Conservation (phyloP, 768 basidiomycete species). For the Phanerodontia chrysosporium region DNA sequence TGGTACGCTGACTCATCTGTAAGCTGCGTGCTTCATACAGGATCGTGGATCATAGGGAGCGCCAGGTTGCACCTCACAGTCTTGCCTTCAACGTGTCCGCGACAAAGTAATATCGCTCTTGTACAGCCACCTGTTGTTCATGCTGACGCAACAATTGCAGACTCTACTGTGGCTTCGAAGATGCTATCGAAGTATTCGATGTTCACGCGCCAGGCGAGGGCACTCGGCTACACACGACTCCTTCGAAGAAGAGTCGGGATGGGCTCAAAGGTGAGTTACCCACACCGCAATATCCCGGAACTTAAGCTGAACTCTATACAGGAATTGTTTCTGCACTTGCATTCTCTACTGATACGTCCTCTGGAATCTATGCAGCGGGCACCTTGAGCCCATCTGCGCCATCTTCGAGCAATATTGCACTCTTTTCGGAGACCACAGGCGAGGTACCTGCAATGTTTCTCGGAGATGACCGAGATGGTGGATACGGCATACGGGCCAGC, state of each 20-base stretch:
- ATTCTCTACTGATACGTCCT: slow-evolving; percentile 57
- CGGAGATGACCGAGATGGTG: slow-evolving; percentile 45
- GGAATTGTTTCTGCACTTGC: slow-evolving; percentile 86
- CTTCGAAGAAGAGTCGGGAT: slow-evolving; percentile 72
- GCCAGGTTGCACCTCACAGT: slow-evolving; percentile 82
- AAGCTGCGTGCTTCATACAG: slow-evolving; percentile 89
- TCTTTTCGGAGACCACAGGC: slow-evolving; percentile 60
- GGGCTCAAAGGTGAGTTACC: slow-evolving; percentile 73
- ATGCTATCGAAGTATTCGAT: slow-evolving; percentile 85
- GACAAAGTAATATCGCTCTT: slow-evolving; percentile 52
- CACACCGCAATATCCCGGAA: neutral
- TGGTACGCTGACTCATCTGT: too few species aligned
- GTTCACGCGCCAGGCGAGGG: slow-evolving; percentile 70
- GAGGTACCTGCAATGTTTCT: slow-evolving; percentile 56
- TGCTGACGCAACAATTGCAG: slow-evolving; percentile 31
- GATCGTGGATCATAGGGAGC: slow-evolving; percentile 92
- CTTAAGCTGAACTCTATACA: slow-evolving; percentile 24
- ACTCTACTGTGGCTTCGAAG: slow-evolving; percentile 83
- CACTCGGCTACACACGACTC: slow-evolving; percentile 62
- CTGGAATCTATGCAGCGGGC: slow-evolving; percentile 75
- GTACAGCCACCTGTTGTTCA: neutral
- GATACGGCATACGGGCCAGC: slow-evolving; percentile 32
- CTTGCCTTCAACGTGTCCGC: slow-evolving; percentile 72
- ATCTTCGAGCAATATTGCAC: slow-evolving; percentile 49
- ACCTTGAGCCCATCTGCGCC: slow-evolving; percentile 51